phyloP scores from a whole-genome alignment of 352 stramenopile species.

The Globisporangium paddicum region DNA sequence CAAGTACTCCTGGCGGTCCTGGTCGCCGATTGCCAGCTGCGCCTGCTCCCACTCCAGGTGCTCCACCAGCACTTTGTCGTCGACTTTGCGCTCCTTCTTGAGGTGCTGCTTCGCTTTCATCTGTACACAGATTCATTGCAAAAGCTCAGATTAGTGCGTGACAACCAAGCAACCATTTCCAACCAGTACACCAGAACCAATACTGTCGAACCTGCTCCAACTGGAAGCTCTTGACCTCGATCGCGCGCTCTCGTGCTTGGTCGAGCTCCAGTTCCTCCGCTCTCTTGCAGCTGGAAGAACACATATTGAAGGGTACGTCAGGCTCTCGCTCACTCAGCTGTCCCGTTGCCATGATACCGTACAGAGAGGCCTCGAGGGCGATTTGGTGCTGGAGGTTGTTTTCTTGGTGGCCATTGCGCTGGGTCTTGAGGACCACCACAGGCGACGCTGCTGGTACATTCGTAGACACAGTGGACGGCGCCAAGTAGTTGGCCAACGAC shows the following conservation, averaged over 20 bases:
- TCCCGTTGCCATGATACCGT: background rate
- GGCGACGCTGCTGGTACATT: background rate
- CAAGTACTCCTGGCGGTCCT: conserved; percentile 7
- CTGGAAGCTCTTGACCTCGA: conserved; percentile 17
- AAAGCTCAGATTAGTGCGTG: background rate
- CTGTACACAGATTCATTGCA: background rate
- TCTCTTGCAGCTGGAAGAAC: conserved; percentile 2
- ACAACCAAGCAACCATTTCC: background rate
- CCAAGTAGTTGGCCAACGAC: background rate
- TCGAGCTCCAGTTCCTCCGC: conserved; percentile 3
- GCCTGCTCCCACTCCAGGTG: conserved; percentile 35
- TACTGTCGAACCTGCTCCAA: conserved; percentile 8
- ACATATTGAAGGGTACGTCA: too few relatives aligned
- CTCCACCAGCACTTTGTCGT: conserved; percentile 21
- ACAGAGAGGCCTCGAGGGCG: conserved; percentile 3
- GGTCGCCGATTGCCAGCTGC: conserved; percentile 19
- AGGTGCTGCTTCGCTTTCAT: conserved; percentile 19
- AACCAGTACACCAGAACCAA: background rate
- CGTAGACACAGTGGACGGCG: background rate
- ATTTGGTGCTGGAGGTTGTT: conserved; percentile 11
- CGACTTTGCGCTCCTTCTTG: conserved; percentile 21
- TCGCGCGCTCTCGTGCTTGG: conserved; percentile 3
- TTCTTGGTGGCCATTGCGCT: background rate
- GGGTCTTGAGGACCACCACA: background rate
- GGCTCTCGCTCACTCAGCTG: too few relatives aligned